Evolutionary conservation across 176 grass and related monocot genomes (phyloP), one percentile per base, ranked within the genome.

Genomic region (Rhipidocladum racemiflorum): DNA sequence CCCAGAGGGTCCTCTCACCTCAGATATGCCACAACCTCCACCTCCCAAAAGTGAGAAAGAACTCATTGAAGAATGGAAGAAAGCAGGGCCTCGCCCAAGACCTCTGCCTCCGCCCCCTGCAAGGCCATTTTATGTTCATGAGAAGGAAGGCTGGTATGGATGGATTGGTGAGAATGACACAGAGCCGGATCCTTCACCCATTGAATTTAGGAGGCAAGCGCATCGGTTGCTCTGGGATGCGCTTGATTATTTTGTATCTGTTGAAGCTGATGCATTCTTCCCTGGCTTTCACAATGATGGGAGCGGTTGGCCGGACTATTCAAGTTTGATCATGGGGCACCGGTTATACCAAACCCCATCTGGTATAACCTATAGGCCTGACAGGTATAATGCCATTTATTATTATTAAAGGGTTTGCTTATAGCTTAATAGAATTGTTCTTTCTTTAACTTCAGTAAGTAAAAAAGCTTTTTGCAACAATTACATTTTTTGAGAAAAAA

Each of bases 111-210:
- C 97, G 29, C 97, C 97, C 81, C 97, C 97, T 27, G 93, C 91
- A 51, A 91, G 97, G 73, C 97, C 97, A 27, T 96, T 95, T 70
- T 99, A 99, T 84, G 86, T 79, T 7, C 93, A 99, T 65, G 97
- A 99, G 76, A 99, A 99, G 74, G 87, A 88, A 88, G 97, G 93
- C 12, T 99, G 97, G 97, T 99, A 99, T 88, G 97, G 97, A 32
- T 99, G 97, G 97, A 91, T 99, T 81, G 88, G 91, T 60, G 93
- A 93, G 80, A 89, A 86, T 74, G 93, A 90, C 20, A 88, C 30
- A 23, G 97, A 99, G 76, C 97, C 97, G 0, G 87, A 88, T 70
- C 72, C 89, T n/a, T 89, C 67, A 7, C 88, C 86, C 1, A 43
- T 79, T 66, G 91, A 93, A 85, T 82, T 92, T 62, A 91, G 97